phyloP scores from a whole-genome alignment of 169 alveolate genomes.

The Eimeria maxima region DNA sequence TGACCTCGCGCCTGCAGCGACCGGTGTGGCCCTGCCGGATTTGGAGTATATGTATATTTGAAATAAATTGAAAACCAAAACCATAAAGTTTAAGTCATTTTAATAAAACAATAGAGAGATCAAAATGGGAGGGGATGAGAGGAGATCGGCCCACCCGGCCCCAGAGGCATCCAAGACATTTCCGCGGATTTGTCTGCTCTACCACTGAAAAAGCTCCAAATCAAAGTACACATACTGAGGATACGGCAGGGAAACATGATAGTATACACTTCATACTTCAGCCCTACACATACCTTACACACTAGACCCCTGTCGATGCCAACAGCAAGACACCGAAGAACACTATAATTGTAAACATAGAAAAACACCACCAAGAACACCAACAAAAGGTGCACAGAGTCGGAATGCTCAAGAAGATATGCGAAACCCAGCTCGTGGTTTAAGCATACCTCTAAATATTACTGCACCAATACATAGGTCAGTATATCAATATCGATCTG shows the following conservation, averaged over 20 bases:
- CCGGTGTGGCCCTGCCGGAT: not conserved
- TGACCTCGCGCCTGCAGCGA: not conserved
- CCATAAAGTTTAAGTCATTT: too few relatives aligned
- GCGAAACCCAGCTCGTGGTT: too few relatives aligned
- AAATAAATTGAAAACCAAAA: too few relatives aligned
- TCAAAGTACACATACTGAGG: not conserved
- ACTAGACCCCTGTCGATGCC: not conserved
- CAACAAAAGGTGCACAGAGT: not conserved
- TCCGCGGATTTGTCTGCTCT: too few relatives aligned
- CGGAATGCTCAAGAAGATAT: too few relatives aligned
- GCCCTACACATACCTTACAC: not conserved
- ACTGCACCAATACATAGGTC: too few relatives aligned
- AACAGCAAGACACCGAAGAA: not conserved
- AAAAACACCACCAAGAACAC: not conserved
- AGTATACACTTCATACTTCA: not conserved
- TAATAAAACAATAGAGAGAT: too few relatives aligned
- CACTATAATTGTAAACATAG: not conserved
- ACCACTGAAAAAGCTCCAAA: too few relatives aligned
- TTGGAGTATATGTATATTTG: not conserved
- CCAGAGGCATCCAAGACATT: too few relatives aligned
- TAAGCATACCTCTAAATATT: too few relatives aligned
- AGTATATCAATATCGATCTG: too few relatives aligned
- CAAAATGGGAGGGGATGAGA: not conserved
- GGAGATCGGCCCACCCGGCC: not conserved
- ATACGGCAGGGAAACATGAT: not conserved